Evolutionary conservation across 2,329 filamentous ascomycete genomes (phyloP), one percentile per base, ranked within the genome.

Genomic region (Fusarium robinianum): DNA sequence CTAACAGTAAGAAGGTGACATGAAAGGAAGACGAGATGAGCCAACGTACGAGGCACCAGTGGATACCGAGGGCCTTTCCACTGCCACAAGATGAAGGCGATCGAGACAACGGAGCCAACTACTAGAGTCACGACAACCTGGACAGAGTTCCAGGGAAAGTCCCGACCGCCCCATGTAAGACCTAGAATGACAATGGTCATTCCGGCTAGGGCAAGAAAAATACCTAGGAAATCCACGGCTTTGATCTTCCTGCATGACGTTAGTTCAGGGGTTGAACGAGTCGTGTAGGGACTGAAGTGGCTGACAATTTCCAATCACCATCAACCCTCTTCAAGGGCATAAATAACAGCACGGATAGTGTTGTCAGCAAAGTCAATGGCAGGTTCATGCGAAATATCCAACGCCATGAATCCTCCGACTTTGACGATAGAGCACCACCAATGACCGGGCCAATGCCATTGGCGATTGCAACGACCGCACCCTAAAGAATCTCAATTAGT

Each of bases 91-190:
- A 75, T 67, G 41, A 82, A 82, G 1, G 65, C 69, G 22, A 73
- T 62, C n/a, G 73, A 72, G 6, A 75, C 60, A 1, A 66, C 52
- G 12, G 60, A 52, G 5, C 83, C 82, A 3, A 82, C 59, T 1
- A 79, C 64, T 2, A 85, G 56, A 0, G 80, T 77, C 0, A 69
- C 70, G 31, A 84, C 71, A 9, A 83, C 78, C 49, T 79, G 74
- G 0, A 68, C 64, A 1, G 77, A 80, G 2, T 70, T 61, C 81
- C 81, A 85, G 1, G 72, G 56, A 50, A 81, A 80, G 48, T 80
- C 70, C 27, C 75, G 75, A 2, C 81, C 82, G 16, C 80, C 81
- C 79, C 81, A 84, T 3, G 78, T 79, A 22, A 81, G 50, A 0
- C 76, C 73, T 1, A 79, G 58, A 42, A 80, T 67, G 2, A 79